Conservation (phyloP, 345 rosid genomes). For the Pseudoturritis turrita region DNA sequence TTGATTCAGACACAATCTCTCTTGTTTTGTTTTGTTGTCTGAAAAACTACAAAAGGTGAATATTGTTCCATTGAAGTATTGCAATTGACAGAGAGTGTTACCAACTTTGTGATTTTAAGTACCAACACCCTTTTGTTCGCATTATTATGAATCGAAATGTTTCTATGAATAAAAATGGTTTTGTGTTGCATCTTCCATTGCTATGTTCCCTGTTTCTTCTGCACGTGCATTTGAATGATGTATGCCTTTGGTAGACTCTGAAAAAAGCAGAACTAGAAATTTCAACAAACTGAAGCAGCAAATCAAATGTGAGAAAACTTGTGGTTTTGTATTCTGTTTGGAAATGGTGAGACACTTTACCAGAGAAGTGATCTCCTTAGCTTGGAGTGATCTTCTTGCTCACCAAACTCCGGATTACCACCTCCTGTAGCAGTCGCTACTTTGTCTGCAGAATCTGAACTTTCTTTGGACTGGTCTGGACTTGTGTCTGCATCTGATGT, state of each 20-base stretch:
- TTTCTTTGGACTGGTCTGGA: conserved; percentile 34
- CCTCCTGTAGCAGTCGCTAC: conserved; percentile 53
- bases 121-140: not conserved
- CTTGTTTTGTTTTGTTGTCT: not conserved
- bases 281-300: not conserved
- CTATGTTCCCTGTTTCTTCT: not conserved
- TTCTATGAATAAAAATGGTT: not conserved
- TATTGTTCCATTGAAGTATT: not conserved
- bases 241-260: conserved; percentile 12
- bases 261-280: not conserved
- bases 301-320: not conserved
- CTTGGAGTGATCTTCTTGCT: conserved; percentile 24
- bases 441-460: conserved; percentile 41
- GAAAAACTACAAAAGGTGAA: not conserved
- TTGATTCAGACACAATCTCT: not conserved
- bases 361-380: conserved; percentile 53
- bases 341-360: conserved; percentile 2
- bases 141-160: not conserved
- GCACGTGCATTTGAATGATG: not conserved
- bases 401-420: conserved; percentile 50
- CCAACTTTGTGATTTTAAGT: not conserved
- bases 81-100: not conserved
- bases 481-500: conserved; percentile 43
- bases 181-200: conserved; percentile 1
- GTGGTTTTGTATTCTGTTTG: not conserved